Conservation (phyloP, 2,329 filamentous ascomycete species). For the Plectosphaerella plurivora region DNA sequence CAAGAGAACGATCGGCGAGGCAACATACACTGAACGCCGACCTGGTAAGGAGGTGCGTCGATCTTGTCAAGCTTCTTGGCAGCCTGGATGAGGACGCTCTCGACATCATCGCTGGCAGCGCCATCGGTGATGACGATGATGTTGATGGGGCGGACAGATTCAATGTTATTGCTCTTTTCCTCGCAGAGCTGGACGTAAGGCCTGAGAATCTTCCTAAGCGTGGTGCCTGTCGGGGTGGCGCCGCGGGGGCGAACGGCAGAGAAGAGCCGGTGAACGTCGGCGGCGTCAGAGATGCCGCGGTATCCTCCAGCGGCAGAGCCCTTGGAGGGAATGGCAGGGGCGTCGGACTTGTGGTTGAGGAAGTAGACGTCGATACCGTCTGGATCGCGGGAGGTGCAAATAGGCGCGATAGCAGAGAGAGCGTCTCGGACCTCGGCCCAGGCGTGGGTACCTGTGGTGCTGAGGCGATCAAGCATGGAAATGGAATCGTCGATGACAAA, state of each 20-base stretch:
- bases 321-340: conserved; percentile 22
- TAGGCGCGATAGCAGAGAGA: conserved; percentile 69
- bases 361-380: conserved; percentile 93
- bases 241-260: conserved; percentile 57
- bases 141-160: conserved; percentile 70
- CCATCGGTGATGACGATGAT: conserved; percentile 94
- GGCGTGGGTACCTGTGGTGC: conserved; percentile 71
- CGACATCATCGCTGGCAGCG: conserved; percentile 72
- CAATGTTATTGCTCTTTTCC: conserved; percentile 32
- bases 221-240: conserved; percentile 69
- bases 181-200: conserved; percentile 57
- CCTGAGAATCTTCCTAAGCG: conserved; percentile 66
- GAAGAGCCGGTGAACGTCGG: conserved; percentile 66
- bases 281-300: conserved; percentile 55
- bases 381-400: conserved; percentile 73
- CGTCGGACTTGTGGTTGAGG: conserved; percentile 60
- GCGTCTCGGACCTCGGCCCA: conserved; percentile 74
- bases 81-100: conserved; percentile 60
- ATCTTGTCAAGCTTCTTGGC: conserved; percentile 68
- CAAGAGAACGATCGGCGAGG: too few species aligned
- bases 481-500: conserved; percentile 92
- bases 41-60: conserved; percentile 71
- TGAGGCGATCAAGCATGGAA: conserved; percentile 70
- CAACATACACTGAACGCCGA: conserved; percentile 69
- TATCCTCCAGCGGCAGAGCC: conserved; percentile 49